Base-by-base conservation (phyloP, 1,284 basidiomycete genomes). In the Pascua guehoae region DNA sequence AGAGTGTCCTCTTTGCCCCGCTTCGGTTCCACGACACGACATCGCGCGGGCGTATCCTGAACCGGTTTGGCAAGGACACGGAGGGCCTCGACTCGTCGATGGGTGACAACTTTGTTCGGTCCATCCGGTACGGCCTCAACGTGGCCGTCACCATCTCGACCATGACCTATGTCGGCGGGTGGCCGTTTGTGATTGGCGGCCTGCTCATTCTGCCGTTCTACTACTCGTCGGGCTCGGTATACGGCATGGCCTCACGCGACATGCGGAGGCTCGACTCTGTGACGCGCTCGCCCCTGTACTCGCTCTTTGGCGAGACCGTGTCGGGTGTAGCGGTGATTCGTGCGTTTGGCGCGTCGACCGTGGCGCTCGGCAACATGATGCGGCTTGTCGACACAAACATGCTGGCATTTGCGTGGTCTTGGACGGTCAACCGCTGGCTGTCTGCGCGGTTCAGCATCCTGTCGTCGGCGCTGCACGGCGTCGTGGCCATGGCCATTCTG, bases 11-110 rank as follows among this genome's bases (percentile, higher is more conserved):
- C 1, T 93, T 93, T 66, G 92, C 94, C 1, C 86, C 91, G 44
- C 86, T 96, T 51, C 85, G 92, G 32, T 96, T 96, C 82, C 93
- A 95, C 69, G 93, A 97, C 70, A 96, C 91, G 0, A 86, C 91
- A 4, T 89, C 87, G 49, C 84, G 90, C 47, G 92, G 92, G 8
- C 84, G 91, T 12, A 78, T 94, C 8, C 78, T 94, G 41, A 94
- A 95, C 71, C 82, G 92, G 41, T 95, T 96, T 66, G 90, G 91
- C 43, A 95, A 96, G 73, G 93, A 96, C 71, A 90, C 95, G 58
- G 92, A 96, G 79, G 88, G 87, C 32, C 85, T 95, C 51, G 92
- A 97, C 72, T 91, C 89, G 60, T 85, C 76, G 56, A 82, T 92
- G 58, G 86, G 91, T 2, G 91, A 95, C 72, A 87, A 92, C 73